Conservation (phyloP, 768 basidiomycete species). For the Lactarius trivialis region DNA sequence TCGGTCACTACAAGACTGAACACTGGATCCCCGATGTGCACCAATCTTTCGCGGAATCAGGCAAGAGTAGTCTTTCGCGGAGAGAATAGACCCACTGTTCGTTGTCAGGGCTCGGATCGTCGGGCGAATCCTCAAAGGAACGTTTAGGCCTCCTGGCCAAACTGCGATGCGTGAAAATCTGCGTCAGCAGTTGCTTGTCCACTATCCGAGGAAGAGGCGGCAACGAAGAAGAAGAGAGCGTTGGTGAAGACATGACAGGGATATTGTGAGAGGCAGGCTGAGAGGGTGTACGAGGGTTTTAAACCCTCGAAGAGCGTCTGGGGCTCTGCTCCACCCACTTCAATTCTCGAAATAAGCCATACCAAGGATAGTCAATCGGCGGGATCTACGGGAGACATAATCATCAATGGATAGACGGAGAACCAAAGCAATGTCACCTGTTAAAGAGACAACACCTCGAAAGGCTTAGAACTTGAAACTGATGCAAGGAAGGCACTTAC, state of each 20-base stretch:
- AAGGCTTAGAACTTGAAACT: slow-evolving; percentile 1
- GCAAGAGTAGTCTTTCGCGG: background rate
- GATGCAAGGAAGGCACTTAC: slow-evolving; percentile 3
- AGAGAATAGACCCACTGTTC: slow-evolving; percentile 4
- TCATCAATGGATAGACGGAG: background rate
- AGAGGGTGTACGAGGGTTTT: background rate
- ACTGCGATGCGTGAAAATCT: slow-evolving; percentile 15
- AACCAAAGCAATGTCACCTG: background rate
- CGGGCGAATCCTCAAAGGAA: slow-evolving; percentile 13
- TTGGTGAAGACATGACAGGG: background rate
- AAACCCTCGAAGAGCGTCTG: slow-evolving; percentile 5
- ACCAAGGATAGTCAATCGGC: slow-evolving; percentile 7
- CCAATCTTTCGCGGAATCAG: background rate
- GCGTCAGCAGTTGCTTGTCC: background rate
- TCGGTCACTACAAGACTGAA: slow-evolving; percentile 11
- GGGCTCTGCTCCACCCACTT: background rate
- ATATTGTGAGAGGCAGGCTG: slow-evolving; percentile 1
- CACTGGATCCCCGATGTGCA: slow-evolving; percentile 17
- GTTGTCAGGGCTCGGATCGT: slow-evolving; percentile 5
- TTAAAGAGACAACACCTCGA: slow-evolving; percentile 3
- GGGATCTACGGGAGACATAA: background rate
- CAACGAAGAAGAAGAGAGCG: background rate
- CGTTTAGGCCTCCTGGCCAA: slow-evolving; percentile 5
- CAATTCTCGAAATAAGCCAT: slow-evolving; percentile 2
- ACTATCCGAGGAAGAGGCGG: slow-evolving; percentile 8